Base-by-base conservation (phyloP, 306 rosid genomes). In the Corylus heterophylla region DNA sequence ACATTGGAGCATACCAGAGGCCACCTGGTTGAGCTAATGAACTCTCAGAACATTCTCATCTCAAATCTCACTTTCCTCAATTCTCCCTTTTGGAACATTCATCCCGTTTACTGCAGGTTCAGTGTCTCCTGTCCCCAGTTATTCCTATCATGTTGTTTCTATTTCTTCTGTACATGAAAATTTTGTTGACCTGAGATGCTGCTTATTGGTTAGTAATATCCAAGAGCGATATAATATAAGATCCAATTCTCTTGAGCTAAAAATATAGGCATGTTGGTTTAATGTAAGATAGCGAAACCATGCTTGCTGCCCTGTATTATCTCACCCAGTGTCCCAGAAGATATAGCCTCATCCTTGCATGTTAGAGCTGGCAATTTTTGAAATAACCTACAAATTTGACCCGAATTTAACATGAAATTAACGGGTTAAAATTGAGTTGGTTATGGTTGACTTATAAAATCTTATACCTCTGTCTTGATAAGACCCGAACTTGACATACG, bases 31-130 rank as follows among this genome's bases (percentile, higher is more conserved):
- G 98, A 95, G 79, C 76, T 95, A n/a, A 85, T 91, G 49, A 82
- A 90, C 93, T 91, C 98, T 29, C 83, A 86, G 31, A 90, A 92
- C 78, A 82, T 95, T 86, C 90, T 92, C 58, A 75, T 95, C 71
- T 69, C 98, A 73, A 95, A 95, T 83, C 98, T 95, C 82, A 95
- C 98, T 68, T 87, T 95, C 66, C 87, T 25, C 78, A 91, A 95
- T 76, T 95, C 98, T 66, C 98, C 98, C 18, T 95, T 95, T 78
- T 95, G 98, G 98, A 95, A 98, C 83, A 82, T 95, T 61, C 98
- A 95, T 82, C 98, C 98, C 61, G 93, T 95, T 81, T 95, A 92
- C 77, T 91, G 96, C 92, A 92, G 98, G 98, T 94, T 71, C 66
- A 75, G 11, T 37, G 45, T 69, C 74, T 4, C 73, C 52, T 49